phyloP scores from a whole-genome alignment of 1,139 yeast species.

The Ogataea hybrid region DNA sequence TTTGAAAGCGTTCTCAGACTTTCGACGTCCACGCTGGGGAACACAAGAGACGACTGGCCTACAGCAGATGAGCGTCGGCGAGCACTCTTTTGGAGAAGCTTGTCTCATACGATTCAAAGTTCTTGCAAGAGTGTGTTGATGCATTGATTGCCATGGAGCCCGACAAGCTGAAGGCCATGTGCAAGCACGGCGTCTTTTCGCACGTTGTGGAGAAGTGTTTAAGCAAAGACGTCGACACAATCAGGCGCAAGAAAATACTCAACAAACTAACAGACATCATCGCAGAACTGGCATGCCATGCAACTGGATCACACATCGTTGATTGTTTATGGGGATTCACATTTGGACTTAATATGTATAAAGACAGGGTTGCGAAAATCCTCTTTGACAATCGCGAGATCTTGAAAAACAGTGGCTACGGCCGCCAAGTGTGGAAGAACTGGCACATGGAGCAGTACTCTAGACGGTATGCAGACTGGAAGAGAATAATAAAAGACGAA shows the following conservation, averaged over 20 bases:
- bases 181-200: constrained; percentile 84
- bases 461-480: constrained; percentile 84
- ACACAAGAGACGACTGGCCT: constrained; percentile 86
- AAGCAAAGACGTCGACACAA: constrained; percentile 45
- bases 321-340: constrained; percentile 85
- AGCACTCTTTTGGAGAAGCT: constrained; percentile 70
- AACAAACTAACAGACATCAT: constrained; percentile 55
- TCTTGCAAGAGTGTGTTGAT: constrained; percentile 57
- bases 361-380: constrained; percentile 80
- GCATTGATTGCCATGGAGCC: constrained; percentile 59
- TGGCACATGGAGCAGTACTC: constrained; percentile 81
- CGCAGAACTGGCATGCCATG: constrained; percentile 70
- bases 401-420: constrained; percentile 83
- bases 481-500: constrained; percentile 58
- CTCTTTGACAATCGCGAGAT: constrained; percentile 58
- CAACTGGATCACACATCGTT: constrained; percentile 89
- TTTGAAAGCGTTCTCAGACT: constrained; percentile 69
- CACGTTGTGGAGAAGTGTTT: constrained; percentile 74
- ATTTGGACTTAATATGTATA: constrained; percentile 72
- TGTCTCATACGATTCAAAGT: constrained; percentile 60
- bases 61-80: constrained; percentile 87
- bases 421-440: constrained; percentile 91
- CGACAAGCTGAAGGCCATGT: constrained; percentile 62
- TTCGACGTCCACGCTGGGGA: constrained; percentile 71
- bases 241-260: constrained; percentile 65